Conservation (phyloP, 2,329 filamentous ascomycete genomes). For the Bipolaris sorokiniana region DNA sequence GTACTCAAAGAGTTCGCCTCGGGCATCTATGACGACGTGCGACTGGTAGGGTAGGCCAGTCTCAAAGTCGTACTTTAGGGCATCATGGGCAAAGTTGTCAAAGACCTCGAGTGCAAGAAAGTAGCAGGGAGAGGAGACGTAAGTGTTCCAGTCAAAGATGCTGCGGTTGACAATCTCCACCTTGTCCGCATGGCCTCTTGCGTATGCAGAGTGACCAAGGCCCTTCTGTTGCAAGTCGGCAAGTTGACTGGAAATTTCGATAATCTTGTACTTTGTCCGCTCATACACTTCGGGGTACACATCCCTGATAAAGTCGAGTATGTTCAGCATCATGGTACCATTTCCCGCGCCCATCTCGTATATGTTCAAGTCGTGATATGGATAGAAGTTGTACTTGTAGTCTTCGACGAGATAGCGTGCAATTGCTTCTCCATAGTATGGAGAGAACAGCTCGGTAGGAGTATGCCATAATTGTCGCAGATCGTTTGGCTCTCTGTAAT, state of each 20-base stretch:
- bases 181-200: constrained; percentile 77
- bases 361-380: constrained; percentile 95
- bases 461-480: constrained; percentile 97
- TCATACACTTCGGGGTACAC: constrained; percentile 90
- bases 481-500: constrained; percentile 72
- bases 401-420: constrained; percentile 95
- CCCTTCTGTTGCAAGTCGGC: constrained; percentile 78
- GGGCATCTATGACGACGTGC: constrained; percentile 80
- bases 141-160: constrained; percentile 90
- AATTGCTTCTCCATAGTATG: constrained; percentile 95
- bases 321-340: constrained; percentile 97
- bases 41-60: constrained; percentile 87
- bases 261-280: constrained; percentile 91
- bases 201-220: constrained; percentile 68
- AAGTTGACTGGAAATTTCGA: constrained; percentile 87
- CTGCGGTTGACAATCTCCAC: constrained; percentile 95
- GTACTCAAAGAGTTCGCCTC: constrained; percentile 94
- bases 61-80: constrained; percentile 83
- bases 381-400: constrained; percentile 92
- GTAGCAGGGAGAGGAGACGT: constrained; percentile 92
- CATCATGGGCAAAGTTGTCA: constrained; percentile 97
- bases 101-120: constrained; percentile 98
- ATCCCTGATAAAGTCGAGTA: constrained; percentile 93
- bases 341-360: constrained; percentile 99
- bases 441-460: constrained; percentile 93